Evolutionary conservation across 2,329 filamentous ascomycete species (phyloP).

Genomic region (Fusarium hainanense): DNA sequence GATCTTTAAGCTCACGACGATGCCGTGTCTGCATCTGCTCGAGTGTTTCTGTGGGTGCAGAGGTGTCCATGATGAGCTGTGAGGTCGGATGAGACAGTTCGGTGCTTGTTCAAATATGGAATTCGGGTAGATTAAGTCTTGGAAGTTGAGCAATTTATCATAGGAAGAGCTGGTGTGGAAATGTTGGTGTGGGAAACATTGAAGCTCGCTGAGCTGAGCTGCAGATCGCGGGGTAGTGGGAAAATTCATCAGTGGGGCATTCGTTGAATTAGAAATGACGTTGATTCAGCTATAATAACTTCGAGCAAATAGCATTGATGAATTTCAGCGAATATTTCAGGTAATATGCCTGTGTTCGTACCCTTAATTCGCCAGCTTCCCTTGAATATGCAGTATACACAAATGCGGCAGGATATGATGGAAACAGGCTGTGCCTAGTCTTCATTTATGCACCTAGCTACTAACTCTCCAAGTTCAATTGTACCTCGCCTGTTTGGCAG

Average conservation of each 20-base stretch:
- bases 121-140: not conserved
- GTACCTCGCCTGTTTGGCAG: not conserved
- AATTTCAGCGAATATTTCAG: not conserved
- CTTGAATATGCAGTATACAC: not conserved
- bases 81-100: not conserved
- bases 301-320: not conserved
- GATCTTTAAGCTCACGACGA: conserved; percentile 86
- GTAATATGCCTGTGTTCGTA: not conserved
- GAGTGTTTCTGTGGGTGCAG: conserved; percentile 61
- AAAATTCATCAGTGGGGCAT: conserved; percentile 31
- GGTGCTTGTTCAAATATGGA: not conserved
- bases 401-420: not conserved
- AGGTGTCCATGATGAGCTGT: conserved; percentile 44
- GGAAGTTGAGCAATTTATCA: not conserved
- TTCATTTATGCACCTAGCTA: conserved; percentile 17
- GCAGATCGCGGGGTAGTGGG: conserved; percentile 29
- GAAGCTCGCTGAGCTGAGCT: conserved; percentile 7
- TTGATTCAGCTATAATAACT: not conserved
- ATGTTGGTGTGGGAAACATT: not conserved
- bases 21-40: conserved; percentile 84
- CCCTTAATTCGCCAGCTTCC: not conserved
- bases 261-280: conserved; percentile 12
- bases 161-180: not conserved
- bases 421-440: conserved; percentile 14
- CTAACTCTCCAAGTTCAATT: not conserved